Evolutionary conservation across 2,329 filamentous ascomycete genomes (phyloP).

Genomic region (Neospermospora avenae): DNA sequence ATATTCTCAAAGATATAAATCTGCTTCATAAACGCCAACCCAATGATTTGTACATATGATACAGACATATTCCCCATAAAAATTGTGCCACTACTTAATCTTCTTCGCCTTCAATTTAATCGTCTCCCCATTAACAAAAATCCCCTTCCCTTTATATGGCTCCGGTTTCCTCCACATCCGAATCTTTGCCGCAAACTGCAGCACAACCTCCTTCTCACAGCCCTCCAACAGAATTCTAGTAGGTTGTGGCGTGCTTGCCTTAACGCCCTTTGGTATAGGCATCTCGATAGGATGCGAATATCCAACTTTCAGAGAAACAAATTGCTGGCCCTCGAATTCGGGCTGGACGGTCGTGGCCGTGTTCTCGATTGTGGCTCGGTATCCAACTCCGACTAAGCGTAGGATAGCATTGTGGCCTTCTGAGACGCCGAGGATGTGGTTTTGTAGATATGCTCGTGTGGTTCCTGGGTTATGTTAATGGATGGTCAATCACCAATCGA

Average conservation of each 20-base stretch:
- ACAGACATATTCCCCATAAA: slow-evolving; percentile 20
- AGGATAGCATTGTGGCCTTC: slow-evolving; percentile 95
- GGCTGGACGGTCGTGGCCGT: slow-evolving; percentile 63
- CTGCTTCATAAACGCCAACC: slow-evolving; percentile 11
- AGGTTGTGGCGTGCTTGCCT: slow-evolving; percentile 82
- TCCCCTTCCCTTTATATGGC: slow-evolving; percentile 99
- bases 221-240: slow-evolving; percentile 91
- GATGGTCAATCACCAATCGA: neutral
- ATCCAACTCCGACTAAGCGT: slow-evolving; percentile 90
- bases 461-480: slow-evolving; percentile 58
- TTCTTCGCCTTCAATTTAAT: slow-evolving; percentile 99
- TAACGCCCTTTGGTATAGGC: slow-evolving; percentile 76
- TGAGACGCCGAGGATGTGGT: slow-evolving; percentile 88
- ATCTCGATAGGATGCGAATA: slow-evolving; percentile 96
- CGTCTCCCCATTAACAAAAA: slow-evolving; percentile 96
- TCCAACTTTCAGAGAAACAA: slow-evolving; percentile 90
- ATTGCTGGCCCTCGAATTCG: slow-evolving; percentile 77
- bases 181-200: slow-evolving; percentile 87
- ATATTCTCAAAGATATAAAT: neutral
- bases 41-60: slow-evolving; percentile 28
- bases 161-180: slow-evolving; percentile 86
- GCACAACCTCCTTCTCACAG: slow-evolving; percentile 78
- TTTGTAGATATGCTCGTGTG: slow-evolving; percentile 82
- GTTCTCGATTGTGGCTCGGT: slow-evolving; percentile 82
- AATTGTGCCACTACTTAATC: slow-evolving; percentile 74